Base-by-base conservation (phyloP, 495 filamentous ascomycete species). In the Aspergillus funiculosus region DNA sequence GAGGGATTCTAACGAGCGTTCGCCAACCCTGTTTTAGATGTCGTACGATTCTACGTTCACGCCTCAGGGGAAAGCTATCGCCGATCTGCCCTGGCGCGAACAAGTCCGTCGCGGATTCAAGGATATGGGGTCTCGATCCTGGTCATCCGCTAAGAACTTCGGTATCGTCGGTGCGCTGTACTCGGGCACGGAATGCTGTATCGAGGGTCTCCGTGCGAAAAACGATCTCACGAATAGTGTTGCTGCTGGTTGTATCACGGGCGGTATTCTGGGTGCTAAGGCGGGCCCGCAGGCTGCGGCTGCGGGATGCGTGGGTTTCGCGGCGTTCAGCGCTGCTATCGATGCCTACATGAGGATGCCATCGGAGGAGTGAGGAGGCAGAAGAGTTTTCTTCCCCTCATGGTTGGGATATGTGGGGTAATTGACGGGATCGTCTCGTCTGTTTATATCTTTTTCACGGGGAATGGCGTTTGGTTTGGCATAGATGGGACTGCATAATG, bases 251-350 rank as follows among this genome's bases (percentile, higher is more conserved):
- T 97, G 94, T 64, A 66, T 96, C 15, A 97, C 92, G 5, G 92
- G 92, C 8, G 92, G 89, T 11, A 84, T 86, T 25, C 63, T 97
- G 40, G 91, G 86, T 21, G 77, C 80, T 9, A 84, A 83, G 59
- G 91, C 86, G 2, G 92, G 92, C 3, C 92, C 92, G 3, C 87
- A 94, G 64, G 94, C 92, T 17, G 88, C 86, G 15, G 87, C 83
- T 5, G 67, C 89, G 14, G 92, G 92, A 5, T 97, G 94, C 66
- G 89, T 79, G 4, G 92, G 92, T 5, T 97, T 98, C 63, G 92
- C 92, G 37, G 94, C 89, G 20, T 98, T 98, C 60, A 89, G 84
- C 69, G 81, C 85, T 37, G 92, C 92, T 8, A 96, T 98, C 66
- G 92, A 98, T 76, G 80, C 77, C 29, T 97, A 87, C 66, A 83